Conservation (phyloP, 352 stramenopile species). For the Pythium phragmiticola region DNA sequence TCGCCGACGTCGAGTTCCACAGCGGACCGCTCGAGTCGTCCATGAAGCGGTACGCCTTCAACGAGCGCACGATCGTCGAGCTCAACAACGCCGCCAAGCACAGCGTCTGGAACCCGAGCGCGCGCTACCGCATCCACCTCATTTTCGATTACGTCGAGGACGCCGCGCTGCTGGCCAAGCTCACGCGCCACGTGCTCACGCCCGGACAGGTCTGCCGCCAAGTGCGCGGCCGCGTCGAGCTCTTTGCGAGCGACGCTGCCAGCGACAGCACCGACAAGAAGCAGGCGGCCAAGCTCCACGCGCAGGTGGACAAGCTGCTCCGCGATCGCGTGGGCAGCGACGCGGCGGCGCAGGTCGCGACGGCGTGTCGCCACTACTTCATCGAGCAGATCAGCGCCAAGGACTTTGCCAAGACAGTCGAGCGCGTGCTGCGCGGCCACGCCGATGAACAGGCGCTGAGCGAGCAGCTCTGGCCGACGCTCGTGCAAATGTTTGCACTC, state of each 20-base stretch:
- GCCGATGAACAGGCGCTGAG: conserved; percentile 16
- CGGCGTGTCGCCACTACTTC: conserved; percentile 51
- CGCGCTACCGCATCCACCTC: conserved; percentile 91
- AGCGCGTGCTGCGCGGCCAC: conserved; percentile 21
- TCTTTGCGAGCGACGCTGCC: conserved; percentile 29
- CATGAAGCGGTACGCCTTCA: conserved; percentile 80
- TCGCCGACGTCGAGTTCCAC: conserved; percentile 52
- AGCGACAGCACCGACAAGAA: conserved; percentile 28
- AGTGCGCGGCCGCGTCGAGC: conserved; percentile 51
- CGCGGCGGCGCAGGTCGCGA: conserved; percentile 27
- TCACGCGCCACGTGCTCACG: conserved; percentile 31
- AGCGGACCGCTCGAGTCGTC: conserved; percentile 56
- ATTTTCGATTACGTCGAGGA: conserved; percentile 96
- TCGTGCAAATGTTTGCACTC: conserved; percentile 44
- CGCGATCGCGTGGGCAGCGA: conserved; percentile 22
- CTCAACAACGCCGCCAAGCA: conserved; percentile 98
- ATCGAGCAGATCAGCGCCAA: conserved; percentile 59
- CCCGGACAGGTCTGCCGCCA: conserved; percentile 49
- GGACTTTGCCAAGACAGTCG: conserved; percentile 34
- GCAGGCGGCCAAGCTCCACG: conserved; percentile 31
- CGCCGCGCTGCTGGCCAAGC: conserved; percentile 1
- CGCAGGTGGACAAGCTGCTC: conserved; percentile 31
- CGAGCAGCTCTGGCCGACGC: conserved; percentile 29
- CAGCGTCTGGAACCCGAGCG: conserved; percentile 85
- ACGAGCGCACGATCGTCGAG: conserved; percentile 92